Base-by-base conservation (phyloP, 1,284 basidiomycete genomes). In the Marasmius sp. region DNA sequence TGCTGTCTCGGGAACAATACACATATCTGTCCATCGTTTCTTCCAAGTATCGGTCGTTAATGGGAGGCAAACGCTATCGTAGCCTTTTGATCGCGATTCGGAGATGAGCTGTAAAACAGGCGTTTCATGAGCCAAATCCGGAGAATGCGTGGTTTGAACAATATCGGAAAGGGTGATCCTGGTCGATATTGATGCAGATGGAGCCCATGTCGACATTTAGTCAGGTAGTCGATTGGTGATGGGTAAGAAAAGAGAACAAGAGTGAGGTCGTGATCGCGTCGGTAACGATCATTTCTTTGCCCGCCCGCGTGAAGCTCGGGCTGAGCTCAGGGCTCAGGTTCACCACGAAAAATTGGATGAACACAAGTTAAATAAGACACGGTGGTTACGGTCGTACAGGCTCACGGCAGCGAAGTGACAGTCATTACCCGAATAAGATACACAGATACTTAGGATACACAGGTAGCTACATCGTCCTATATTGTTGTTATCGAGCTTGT, bases 1-100 rank as follows among this genome's bases (percentile, higher is more conserved):
- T 48, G 71, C 68, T 71, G 77, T 62, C 57, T 70, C 70, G 20
- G 85, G 81, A 52, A 85, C 81, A 20, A 96, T 78, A 74, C 97
- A 99, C 82, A 98, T 91, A 45, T 88, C 81, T 67, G 86, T 85
- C 97, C 97, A 99, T 62, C 97, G 80, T 65, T 86, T 83, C 69
- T 87, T 88, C 97, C 97, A 99, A 38, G 83, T 84, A 27, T 84
- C 83, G 65, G 93, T 98, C 20, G 96, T 92, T 33, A 98, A 81
- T 16, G 95, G 94, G n/a, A 97, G 70, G 66, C 88, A 92, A 56
- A 96, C 80, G 0, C 77, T 73, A 57, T 87, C 82, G 68, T 91
- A 93, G 6, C 84, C 86, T 64, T 85, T 86, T 10, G 76, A 68
- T 55, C 78, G 81, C 14, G 85, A 81, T 33, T 85, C 81, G 12